Evolutionary conservation across 768 basidiomycete genomes (phyloP).

Genomic region (Serendipita sp.): DNA sequence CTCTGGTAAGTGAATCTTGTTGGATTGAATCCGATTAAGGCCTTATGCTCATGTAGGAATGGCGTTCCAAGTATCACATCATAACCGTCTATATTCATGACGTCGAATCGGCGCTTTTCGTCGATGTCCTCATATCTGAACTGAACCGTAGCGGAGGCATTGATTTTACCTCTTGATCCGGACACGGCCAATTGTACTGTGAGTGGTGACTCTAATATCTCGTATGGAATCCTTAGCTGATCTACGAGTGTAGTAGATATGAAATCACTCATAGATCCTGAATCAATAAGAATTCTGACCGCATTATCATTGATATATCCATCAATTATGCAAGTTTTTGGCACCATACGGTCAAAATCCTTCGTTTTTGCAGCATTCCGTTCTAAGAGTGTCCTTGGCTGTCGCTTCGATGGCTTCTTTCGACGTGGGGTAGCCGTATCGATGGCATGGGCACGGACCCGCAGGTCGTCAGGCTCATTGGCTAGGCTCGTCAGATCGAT

Average conservation of each 20-base stretch:
- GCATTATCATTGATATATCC: constrained; percentile 1
- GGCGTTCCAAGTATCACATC: constrained; percentile 4
- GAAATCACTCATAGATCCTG: neutral
- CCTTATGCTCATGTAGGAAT: neutral
- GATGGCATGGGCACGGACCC: no score
- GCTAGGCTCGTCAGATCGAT: no score
- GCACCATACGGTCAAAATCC: constrained; percentile 5
- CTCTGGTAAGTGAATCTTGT: neutral
- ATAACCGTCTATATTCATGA: neutral
- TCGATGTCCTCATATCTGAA: constrained; percentile 8
- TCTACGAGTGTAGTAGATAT: constrained; percentile 4
- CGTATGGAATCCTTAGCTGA: constrained; percentile 1
- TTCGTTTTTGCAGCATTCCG: constrained; percentile 5
- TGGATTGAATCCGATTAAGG: neutral
- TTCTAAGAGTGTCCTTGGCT: neutral
- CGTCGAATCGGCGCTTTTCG: neutral
- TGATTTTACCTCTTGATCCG: constrained; percentile 7
- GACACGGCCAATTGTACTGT: constrained; percentile 9
- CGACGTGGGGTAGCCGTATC: no score
- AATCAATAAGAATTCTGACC: neutral
- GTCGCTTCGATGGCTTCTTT: no score
- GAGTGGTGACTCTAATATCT: constrained; percentile 4
- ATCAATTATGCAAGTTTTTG: constrained; percentile 1
- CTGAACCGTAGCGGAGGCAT: neutral
- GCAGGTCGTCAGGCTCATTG: no score